Conservation (phyloP, 148 eudicot genomes). For the Rhododendron simsii region DNA sequence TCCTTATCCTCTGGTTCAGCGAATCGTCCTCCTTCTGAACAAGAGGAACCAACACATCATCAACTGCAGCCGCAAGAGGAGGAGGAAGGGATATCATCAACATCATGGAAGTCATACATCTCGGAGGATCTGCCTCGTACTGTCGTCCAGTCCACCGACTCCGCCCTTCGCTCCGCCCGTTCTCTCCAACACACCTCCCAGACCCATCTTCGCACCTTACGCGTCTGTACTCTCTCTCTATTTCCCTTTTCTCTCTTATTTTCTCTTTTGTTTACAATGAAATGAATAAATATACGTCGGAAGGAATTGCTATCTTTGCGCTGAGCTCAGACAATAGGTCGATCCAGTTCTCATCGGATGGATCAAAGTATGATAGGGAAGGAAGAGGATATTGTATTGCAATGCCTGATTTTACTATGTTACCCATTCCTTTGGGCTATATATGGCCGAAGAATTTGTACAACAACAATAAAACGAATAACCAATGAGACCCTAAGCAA, state of each 20-base stretch:
- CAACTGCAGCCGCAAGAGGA: not conserved
- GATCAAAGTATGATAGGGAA: not conserved
- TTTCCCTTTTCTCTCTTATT: not conserved
- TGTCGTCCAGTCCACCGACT: slow-evolving; percentile 12
- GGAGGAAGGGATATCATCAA: not conserved
- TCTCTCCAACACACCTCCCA: slow-evolving; percentile 8
- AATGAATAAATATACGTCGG: not conserved
- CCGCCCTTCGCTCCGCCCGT: slow-evolving; percentile 13
- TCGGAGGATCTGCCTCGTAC: slow-evolving; percentile 14
- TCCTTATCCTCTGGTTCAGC: not conserved
- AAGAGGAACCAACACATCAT: not conserved
- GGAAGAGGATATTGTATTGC: not conserved
- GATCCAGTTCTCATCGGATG: not conserved
- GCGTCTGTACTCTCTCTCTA: not conserved
- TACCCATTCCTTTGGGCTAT: not conserved
- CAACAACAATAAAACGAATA: not conserved
- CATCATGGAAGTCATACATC: slow-evolving; percentile 7
- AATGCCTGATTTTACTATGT: not conserved
- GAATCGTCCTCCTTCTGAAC: not conserved
- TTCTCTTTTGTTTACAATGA: not conserved
- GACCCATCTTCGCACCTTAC: not conserved
- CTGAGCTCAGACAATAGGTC: not conserved
- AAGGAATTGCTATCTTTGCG: not conserved
- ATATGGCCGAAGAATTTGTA: not conserved
- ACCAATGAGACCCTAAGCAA: not conserved